Conservation (phyloP, 169 alveolate species). For the Cryptosporidium xiaoi region DNA sequence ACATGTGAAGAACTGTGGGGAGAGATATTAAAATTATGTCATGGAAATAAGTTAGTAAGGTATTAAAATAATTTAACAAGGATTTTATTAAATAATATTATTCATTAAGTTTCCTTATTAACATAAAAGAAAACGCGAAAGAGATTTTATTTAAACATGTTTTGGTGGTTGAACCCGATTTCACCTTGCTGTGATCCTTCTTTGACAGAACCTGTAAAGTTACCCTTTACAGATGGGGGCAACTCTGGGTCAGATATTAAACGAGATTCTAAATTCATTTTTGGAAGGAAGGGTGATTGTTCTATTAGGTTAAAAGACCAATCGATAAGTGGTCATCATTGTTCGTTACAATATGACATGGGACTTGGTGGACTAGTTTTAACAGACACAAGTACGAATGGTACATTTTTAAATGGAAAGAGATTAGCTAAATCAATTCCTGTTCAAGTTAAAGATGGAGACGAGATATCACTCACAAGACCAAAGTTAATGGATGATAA, state of each 20-base stretch:
- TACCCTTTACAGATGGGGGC: conserved; percentile 9
- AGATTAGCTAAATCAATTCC: conserved; percentile 50
- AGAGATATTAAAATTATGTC: conserved; percentile 33
- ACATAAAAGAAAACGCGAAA: too few species aligned
- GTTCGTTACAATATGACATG: conserved; percentile 26
- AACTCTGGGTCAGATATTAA: not conserved
- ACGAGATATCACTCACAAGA: conserved; percentile 55
- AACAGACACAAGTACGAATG: conserved; percentile 69
- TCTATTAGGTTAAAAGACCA: conserved; percentile 65
- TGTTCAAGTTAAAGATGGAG: conserved; percentile 48
- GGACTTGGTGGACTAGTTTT: conserved; percentile 11
- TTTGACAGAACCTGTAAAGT: conserved; percentile 45
- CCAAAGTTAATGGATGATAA: conserved; percentile 69
- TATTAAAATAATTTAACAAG: not conserved
- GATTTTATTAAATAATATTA: too few species aligned
- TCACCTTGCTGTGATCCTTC: conserved; percentile 75
- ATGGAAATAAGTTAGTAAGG: conserved; percentile 10
- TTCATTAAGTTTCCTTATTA: too few species aligned
- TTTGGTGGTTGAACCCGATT: conserved; percentile 73
- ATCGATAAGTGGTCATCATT: conserved; percentile 71
- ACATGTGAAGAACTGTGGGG: conserved; percentile 56
- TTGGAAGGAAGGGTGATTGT: conserved; percentile 73
- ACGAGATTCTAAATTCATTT: conserved; percentile 17
- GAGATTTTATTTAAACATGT: conserved; percentile 10
- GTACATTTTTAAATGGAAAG: conserved; percentile 68